Conservation (phyloP, 805 yeast genomes). For the Zygosaccharomyces lentus region DNA sequence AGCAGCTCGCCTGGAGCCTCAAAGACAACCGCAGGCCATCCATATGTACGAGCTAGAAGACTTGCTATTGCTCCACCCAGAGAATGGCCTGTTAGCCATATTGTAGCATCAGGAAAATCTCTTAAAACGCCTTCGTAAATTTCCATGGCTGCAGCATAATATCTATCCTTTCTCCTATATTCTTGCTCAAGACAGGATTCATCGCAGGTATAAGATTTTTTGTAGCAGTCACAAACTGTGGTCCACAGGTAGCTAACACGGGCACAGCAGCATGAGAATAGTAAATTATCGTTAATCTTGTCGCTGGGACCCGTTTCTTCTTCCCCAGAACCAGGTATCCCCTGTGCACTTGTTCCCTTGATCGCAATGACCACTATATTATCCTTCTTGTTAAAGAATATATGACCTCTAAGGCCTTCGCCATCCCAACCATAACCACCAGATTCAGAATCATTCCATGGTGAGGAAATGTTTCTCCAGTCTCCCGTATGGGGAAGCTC, state of each 20-base stretch:
- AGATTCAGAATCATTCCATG: conserved; percentile 52
- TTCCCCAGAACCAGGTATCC: conserved; percentile 66
- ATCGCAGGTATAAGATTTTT: conserved; percentile 78
- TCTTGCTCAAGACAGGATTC: conserved; percentile 81
- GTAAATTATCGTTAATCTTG: conserved; percentile 77
- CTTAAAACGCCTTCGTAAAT: conserved; percentile 67
- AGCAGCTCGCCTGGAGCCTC: conserved; percentile 91
- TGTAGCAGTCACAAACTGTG: conserved; percentile 92
- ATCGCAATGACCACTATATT: conserved; percentile 67
- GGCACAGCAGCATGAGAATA: conserved; percentile 96
- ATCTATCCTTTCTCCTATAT: conserved; percentile 67
- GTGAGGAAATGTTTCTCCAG: conserved; percentile 74
- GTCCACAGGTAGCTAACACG: conserved; percentile 87
- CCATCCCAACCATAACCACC: conserved; percentile 80
- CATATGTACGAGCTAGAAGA: conserved; percentile 81
- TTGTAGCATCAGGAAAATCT: conserved; percentile 62
- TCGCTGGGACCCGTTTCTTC: conserved; percentile 79
- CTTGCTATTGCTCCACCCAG: conserved; percentile 85
- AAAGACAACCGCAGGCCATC: conserved; percentile 82
- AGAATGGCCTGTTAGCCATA: conserved; percentile 96
- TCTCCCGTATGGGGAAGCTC: conserved; percentile 70
- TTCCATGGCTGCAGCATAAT: conserved; percentile 74
- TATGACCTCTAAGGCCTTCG: conserved; percentile 85
- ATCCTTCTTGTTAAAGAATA: conserved; percentile 62
- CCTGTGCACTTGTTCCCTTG: conserved; percentile 90